phyloP scores from a whole-genome alignment of 2,329 filamentous ascomycete species.

The Ceratocystis smalleyi region DNA sequence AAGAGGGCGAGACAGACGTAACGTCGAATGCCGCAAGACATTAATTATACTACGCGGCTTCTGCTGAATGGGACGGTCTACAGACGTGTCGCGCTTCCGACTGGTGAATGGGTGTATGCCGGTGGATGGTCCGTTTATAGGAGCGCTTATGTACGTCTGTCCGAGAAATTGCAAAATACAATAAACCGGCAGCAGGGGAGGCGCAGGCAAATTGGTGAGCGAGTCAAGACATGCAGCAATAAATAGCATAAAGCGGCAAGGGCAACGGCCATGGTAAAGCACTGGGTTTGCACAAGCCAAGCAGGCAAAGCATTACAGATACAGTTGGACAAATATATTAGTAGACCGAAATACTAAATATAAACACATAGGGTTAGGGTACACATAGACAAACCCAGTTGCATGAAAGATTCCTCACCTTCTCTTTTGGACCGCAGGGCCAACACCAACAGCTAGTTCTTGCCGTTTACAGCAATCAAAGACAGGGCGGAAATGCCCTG shows the following conservation, averaged over 20 bases:
- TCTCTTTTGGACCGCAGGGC: not conserved
- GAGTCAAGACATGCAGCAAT: not conserved
- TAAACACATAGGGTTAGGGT: not conserved
- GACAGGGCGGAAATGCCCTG: not conserved
- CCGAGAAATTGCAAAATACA: not conserved
- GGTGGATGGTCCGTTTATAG: not conserved
- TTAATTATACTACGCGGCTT: not conserved
- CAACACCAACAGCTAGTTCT: not conserved
- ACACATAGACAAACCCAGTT: not conserved
- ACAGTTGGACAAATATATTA: not conserved
- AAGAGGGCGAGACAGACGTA: not conserved
- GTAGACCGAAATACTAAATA: not conserved
- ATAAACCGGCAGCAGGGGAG: not conserved
- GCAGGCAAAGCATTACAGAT: not conserved
- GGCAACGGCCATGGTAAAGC: too few relatives aligned
- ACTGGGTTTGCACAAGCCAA: not conserved
- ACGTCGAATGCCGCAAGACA: not conserved
- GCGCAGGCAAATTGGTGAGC: not conserved
- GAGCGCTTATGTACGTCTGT: not conserved
- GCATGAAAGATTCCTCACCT: not conserved
- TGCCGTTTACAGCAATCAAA: not conserved
- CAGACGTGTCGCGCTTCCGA: not conserved
- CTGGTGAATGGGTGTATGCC: not conserved
- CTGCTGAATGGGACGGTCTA: not conserved
- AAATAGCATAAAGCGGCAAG: not conserved